phyloP scores from a whole-genome alignment of 441 rosid genomes.

The Omphalea diandra region DNA sequence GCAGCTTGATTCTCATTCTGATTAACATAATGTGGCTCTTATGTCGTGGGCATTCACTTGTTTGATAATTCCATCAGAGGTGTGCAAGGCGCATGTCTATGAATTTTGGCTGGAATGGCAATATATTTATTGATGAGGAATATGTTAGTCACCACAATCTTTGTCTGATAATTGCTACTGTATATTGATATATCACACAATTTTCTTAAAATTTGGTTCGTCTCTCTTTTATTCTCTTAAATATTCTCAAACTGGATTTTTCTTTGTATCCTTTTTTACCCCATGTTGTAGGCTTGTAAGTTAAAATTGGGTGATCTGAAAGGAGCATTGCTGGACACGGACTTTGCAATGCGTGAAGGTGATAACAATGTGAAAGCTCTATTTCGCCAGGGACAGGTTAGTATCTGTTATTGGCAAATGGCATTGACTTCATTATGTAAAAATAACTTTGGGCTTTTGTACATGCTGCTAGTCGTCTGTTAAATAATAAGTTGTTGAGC shows the following conservation, averaged over 20 bases:
- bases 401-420: neutral
- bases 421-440: neutral
- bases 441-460: no score
- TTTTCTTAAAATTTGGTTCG: neutral
- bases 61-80: neutral
- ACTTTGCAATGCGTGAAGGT: constrained; percentile 88
- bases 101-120: neutral
- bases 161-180: neutral
- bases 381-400: constrained; percentile 96
- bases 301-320: constrained; percentile 78
- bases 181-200: neutral
- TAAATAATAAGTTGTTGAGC: no score
- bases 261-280: constrained; percentile 1
- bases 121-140: neutral
- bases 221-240: neutral
- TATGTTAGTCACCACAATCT: neutral
- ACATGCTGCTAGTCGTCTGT: no score
- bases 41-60: neutral
- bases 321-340: constrained; percentile 85
- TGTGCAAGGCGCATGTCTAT: neutral
- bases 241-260: neutral
- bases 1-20: neutral
- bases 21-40: neutral
- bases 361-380: constrained; percentile 86
- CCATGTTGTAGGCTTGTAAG: constrained; percentile 69